Evolutionary conservation across 495 filamentous ascomycete genomes (phyloP).

Genomic region (Niebla homalea): DNA sequence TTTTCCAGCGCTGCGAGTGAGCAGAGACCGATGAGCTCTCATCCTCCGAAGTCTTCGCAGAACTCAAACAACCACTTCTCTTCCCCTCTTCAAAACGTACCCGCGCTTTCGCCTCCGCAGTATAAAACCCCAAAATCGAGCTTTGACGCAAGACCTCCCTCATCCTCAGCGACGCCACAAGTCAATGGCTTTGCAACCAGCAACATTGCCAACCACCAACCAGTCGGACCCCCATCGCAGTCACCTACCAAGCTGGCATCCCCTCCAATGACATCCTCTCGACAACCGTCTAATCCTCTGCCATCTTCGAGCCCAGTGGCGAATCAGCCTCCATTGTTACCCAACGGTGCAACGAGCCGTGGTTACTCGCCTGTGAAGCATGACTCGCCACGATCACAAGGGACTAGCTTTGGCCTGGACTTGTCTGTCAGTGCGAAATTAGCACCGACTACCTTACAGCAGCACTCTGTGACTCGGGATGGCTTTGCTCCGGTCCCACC

Average conservation of each 20-base stretch:
- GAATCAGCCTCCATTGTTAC: conserved; percentile 24
- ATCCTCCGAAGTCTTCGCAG: conserved; percentile 26
- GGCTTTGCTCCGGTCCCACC: too few relatives aligned
- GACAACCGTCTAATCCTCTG: conserved; percentile 15
- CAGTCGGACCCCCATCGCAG: conserved; percentile 11
- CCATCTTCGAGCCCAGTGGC: conserved; percentile 29
- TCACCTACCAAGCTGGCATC: conserved; percentile 18
- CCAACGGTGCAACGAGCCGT: conserved; percentile 41
- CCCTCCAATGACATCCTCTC: conserved; percentile 15
- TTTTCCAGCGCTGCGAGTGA: conserved; percentile 22
- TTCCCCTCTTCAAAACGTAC: conserved; percentile 32
- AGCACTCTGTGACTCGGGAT: conserved; percentile 31
- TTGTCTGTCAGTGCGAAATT: conserved; percentile 32
- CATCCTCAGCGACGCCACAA: conserved; percentile 27
- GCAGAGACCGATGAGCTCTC: conserved; percentile 24
- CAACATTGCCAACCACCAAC: conserved; percentile 16
- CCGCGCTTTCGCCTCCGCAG: conserved; percentile 39
- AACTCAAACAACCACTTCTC: conserved; percentile 23
- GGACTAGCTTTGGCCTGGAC: conserved; percentile 17
- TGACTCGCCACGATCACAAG: conserved; percentile 35
- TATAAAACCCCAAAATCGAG: conserved; percentile 29
- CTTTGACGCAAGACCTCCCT: conserved; percentile 30
- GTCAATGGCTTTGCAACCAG: conserved; percentile 20
- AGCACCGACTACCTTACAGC: conserved; percentile 37
- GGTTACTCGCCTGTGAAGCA: conserved; percentile 72